Base-by-base conservation (phyloP, 345 rosid species). In the Populus deltoides region DNA sequence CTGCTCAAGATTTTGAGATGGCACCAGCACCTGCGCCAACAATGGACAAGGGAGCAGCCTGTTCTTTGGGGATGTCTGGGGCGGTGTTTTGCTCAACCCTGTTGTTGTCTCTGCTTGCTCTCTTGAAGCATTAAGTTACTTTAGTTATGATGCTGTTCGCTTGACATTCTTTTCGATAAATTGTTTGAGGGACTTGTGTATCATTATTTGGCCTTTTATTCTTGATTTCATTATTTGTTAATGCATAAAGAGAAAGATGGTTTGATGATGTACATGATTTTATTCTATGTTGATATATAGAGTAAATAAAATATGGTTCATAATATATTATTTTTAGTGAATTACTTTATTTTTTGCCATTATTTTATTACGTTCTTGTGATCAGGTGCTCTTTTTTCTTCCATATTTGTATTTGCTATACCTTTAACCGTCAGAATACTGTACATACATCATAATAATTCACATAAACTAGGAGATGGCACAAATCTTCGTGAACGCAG, bases 71-170 rank as follows among this genome's bases (percentile, higher is more conserved):
- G 5, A 33, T 71, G 4, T 82, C 89, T 3, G 87, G 70, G 1
- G 89, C 86, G 36, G 59, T 81, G 4, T 59, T 84, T 11, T 82
- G 85, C 68, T 81, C 85, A 27, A 82, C 86, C 3, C 29, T 87
- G n/a, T 18, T 86, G 57, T 70, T 84, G 15, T 86, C 87, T 2
- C n/a, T 9, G 25, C 72, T 41, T 41, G 61, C 70, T 43, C 8
- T 79, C 53, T 27, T 45, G 41, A 74, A 41, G 38, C 55, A 62
- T 36, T 63, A 20, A 25, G 9, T 22, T 0, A 11, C 6, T 17
- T 51, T 51, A 20, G 22, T 5, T 24, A 8, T 55, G 11, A n/a
- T 22, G 24, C 24, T 55, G 25, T n/a, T 57, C 13, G 5, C 8
- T 57, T 57, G 27, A n/a, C 63, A 22, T 57, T 57, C 6, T 57